Base-by-base conservation (phyloP, 1,284 basidiomycete genomes). In the Anthracocystis panici-leucophaei region DNA sequence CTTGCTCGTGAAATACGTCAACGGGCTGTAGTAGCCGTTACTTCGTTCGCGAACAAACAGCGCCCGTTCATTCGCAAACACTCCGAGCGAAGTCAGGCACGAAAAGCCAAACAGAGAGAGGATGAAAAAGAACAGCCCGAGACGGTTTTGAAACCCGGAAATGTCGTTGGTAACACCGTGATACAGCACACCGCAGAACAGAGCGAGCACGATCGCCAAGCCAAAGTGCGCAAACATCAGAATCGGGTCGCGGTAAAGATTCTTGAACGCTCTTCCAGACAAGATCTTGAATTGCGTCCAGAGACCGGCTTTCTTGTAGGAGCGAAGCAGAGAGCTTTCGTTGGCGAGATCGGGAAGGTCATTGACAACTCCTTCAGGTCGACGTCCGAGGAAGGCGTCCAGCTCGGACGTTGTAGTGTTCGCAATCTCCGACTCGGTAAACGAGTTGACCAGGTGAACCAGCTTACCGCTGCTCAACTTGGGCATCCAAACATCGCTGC, bases 201-300 rank as follows among this genome's bases (percentile, higher is more conserved):
- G 57, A 92, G 94, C 96, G 50, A 97, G 89, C 6, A 88, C 88
- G 76, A 98, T 90, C 1, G 94, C 91, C 16, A 93, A 91, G 29
- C 91, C 83, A 86, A 98, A 99, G 86, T 99, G 96, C 4, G 94
- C 91, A 11, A 91, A 89, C 88, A 99, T 89, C 59, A 98, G 86
- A 63, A 95, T 91, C 0, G 96, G 95, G 83, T 99, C 95, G 40
- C 96, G 90, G 68, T 82, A 85, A 65, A 98, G 86, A 84, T 98
- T 98, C 89, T 98, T 98, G 89, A 98, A 99, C n/a, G 95, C 95
- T 64, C 96, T 87, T 23, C 95, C 94, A 80, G 93, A 95, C 78
- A 99, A 86, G 68, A 98, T 94, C 82, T 89, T 89, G 85, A 99
- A 97, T 87, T 99, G 96, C 21, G 92, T 95, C 64, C 89, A 88